A percentile compares a stretch with the other conserved stretches of the same genome.
Conservation (phyloP, 2,329 filamentous ascomycete species). For the Helotiales sp. region DNA sequence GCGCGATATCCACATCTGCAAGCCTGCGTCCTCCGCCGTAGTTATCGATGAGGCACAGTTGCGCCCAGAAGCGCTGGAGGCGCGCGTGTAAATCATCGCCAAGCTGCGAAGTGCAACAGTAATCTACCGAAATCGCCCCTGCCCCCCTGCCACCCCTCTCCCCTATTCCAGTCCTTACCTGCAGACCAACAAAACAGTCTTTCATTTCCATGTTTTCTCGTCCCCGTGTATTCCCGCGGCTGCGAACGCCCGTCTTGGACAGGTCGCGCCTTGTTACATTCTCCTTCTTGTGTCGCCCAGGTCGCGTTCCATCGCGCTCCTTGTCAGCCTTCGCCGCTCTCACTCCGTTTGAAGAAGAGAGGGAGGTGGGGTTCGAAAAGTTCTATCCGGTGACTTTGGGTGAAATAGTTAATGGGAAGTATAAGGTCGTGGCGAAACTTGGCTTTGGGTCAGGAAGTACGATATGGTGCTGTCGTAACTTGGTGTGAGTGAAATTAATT, state of each 20-base stretch:
- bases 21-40: no score
- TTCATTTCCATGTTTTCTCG: slow-evolving; percentile 19
- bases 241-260: slow-evolving; percentile 31
- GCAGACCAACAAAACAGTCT: not conserved
- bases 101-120: no score
- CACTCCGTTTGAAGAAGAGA: slow-evolving; percentile 36
- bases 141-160: no score
- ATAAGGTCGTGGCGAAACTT: slow-evolving; percentile 50
- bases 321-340: slow-evolving; percentile 30
- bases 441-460: slow-evolving; percentile 45
- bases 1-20: no score
- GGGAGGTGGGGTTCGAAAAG: slow-evolving; percentile 33
- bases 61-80: no score
- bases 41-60: no score
- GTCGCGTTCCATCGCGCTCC: slow-evolving; percentile 28
- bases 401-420: slow-evolving; percentile 41
- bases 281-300: slow-evolving; percentile 29
- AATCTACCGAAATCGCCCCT: no score
- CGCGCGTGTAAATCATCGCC: no score
- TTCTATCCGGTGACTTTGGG: slow-evolving; percentile 36
- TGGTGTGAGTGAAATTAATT: slow-evolving; percentile 36
- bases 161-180: no score
- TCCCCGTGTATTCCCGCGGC: slow-evolving; percentile 31
- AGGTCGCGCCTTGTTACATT: slow-evolving; percentile 31
- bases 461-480: slow-evolving; percentile 50